Base-by-base conservation (phyloP, 306 rosid species). In the Prunus armeniaca region DNA sequence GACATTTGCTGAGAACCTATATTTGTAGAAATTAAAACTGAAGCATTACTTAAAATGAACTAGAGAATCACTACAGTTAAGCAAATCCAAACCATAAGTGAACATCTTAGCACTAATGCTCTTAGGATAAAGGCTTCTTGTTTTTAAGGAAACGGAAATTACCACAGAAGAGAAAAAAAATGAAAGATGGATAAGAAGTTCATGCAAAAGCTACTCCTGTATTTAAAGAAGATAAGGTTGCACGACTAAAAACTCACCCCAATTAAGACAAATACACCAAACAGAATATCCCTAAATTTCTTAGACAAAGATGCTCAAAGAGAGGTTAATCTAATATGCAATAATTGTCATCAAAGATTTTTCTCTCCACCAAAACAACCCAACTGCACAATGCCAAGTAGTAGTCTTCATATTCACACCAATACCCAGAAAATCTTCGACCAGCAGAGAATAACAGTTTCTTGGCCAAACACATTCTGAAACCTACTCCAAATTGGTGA, bases 1-100 rank as follows among this genome's bases (percentile, higher is more conserved):
- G 63, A 52, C 30, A 67, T 56, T 41, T 71, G 60, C 75, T 80
- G 64, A 73, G 72, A 69, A 68, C 46, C 17, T 43, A 14, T 69
- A 69, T 17, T 67, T 46, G 32, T 73, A 58, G 52, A 81, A 74
- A 57, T 2, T 50, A 49, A 43, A 28, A 49, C 28, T 22, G 38
- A 49, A 57, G 52, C 60, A 74, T 28, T 50, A 60, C 49, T 11
- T 28, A 22, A 57, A 57, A 11, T 8, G 9, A 22, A 57, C 28
- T 22, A 9, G 61, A 55, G 7, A 12, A 12, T 47, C 51, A 47
- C 14, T 34, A 34, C 8, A 34, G 51, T 47, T 47, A 9, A 47
- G 51, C 51, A 47, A 47, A 47, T 11, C 51, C 0, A 34, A 34
- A 34, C 41, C 41, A 34, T 34, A 34, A 34, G 41, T 1, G 41